phyloP scores from a whole-genome alignment of 1,139 yeast species.

The Candida pseudocylindracea region DNA sequence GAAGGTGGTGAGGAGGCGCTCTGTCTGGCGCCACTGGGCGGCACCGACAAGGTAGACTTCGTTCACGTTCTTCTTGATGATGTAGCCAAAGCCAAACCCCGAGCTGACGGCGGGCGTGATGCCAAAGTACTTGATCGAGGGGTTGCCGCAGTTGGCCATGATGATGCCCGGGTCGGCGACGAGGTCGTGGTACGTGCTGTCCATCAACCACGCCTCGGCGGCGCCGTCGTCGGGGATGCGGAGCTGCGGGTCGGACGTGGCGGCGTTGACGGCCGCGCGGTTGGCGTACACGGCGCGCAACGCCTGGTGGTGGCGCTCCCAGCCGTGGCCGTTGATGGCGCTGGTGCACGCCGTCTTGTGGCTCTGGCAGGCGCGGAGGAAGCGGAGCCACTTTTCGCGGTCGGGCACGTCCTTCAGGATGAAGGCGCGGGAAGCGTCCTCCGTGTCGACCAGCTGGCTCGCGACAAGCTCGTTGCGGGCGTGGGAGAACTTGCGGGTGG shows the following conservation, averaged over 20 bases:
- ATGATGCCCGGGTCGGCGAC: conserved; percentile 19
- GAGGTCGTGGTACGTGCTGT: conserved; percentile 23
- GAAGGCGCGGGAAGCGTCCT: conserved; percentile 34
- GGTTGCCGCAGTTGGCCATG: conserved; percentile 51
- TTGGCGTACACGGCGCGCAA: conserved; percentile 10
- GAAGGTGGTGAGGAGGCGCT: conserved; percentile 39
- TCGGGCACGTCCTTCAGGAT: conserved; percentile 19
- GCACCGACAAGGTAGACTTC: conserved; percentile 19
- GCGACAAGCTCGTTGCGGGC: conserved; percentile 50
- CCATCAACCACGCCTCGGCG: conserved; percentile 8
- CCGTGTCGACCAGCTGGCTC: conserved; percentile 30
- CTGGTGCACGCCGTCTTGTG: conserved; percentile 25
- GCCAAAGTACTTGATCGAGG: conserved; percentile 52
- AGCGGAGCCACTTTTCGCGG: conserved; percentile 23
- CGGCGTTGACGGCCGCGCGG: conserved; percentile 16
- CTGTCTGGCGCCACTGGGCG: conserved; percentile 57
- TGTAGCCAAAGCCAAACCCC: conserved; percentile 63
- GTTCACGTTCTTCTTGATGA: conserved; percentile 32
- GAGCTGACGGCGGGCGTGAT: conserved; percentile 55
- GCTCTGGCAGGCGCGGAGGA: conserved; percentile 25
- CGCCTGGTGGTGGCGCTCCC: conserved; percentile 43
- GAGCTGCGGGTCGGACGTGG: conserved; percentile 11
- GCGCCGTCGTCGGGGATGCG: background rate
- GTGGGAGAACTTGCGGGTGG: conserved; percentile 44
- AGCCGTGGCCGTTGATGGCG: conserved; percentile 43